Evolutionary conservation across 352 stramenopile genomes (phyloP), one percentile per base, ranked within the genome.

Genomic region (Stephanocyclus meneghinianus): DNA sequence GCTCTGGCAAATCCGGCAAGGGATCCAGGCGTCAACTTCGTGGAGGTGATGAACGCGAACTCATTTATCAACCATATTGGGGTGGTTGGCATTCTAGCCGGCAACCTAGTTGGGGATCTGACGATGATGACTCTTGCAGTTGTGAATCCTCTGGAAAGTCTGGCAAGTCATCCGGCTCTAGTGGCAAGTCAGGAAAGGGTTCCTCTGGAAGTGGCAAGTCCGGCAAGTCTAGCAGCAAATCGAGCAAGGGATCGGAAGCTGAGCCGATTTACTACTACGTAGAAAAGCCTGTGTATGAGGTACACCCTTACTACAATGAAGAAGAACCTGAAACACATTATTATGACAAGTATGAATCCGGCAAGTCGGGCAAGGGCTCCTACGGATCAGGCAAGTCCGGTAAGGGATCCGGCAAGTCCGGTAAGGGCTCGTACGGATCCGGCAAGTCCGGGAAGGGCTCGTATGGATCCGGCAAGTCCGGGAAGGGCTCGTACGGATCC

Each of bases 351-450:
- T 40, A 40, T 8, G 35, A 40, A 40, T 40, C 35, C 35, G 35
- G 35, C 15, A 59, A 59, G 50, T 32, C 16, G 0, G 50, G 50
- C 50, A 59, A 59, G 6, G 50, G 50, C 10, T 59, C 15, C 2
- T 59, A 59, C 6, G 50, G 50, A 59, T 59, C 50, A 59, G 50
- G 50, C 50, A 59, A 59, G 50, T 32, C 15, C 16, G 50, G 50
- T 6, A 59, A n/a, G n/a, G 50, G 50, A 59, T 59, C 50, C 1
- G 50, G 50, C 6, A 59, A 59, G 6, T 32, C 16, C 4, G 50
- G 50, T 0, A 59, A 59, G 50, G 50, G 50, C 10, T 59, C 15
- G 3, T 59, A 59, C 6, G 50, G 50, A 59, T 59, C 50, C 0
- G 50, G 50, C 50, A 59, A 59, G 18, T 32, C 16, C 4, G 50